phyloP scores from a whole-genome alignment of 148 eudicot genomes.

The Silene conica region DNA sequence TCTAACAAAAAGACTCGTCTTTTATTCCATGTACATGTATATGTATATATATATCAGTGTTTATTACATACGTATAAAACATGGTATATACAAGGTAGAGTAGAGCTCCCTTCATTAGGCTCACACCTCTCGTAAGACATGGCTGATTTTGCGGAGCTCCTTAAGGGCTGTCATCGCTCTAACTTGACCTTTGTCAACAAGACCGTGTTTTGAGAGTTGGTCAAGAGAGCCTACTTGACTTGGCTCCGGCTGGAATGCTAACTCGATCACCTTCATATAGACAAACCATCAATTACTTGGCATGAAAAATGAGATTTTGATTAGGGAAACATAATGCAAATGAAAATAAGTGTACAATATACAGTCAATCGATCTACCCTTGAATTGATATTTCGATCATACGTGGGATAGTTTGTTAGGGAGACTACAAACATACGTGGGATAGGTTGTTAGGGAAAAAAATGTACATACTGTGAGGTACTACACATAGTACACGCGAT shows the following conservation, averaged over 20 bases:
- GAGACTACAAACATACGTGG: background rate
- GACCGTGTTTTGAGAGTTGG: conserved; percentile 44
- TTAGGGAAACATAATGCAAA: background rate
- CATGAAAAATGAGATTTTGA: background rate
- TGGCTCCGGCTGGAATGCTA: conserved; percentile 63
- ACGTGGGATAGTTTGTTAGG: too few relatives aligned
- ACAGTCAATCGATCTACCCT: background rate
- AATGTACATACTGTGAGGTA: too few relatives aligned
- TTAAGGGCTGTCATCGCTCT: conserved; percentile 74
- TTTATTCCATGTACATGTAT: conserved; percentile 15
- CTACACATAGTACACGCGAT: too few relatives aligned
- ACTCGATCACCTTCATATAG: conserved; percentile 65
- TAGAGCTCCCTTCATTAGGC: background rate
- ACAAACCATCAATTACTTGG: background rate
- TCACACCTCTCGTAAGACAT: conserved; percentile 71
- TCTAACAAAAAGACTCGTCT: background rate
- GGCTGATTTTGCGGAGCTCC: conserved; percentile 95
- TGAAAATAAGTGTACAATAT: background rate
- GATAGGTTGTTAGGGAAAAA: too few relatives aligned
- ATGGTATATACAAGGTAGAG: conserved; percentile 16
- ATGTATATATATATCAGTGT: background rate
- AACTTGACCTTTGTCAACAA: conserved; percentile 69
- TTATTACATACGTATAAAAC: conserved; percentile 17
- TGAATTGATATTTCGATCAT: background rate
- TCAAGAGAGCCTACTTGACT: conserved; percentile 38